Conservation (phyloP, 176 grass and related monocot genomes). For the Elaeis guineensis region DNA sequence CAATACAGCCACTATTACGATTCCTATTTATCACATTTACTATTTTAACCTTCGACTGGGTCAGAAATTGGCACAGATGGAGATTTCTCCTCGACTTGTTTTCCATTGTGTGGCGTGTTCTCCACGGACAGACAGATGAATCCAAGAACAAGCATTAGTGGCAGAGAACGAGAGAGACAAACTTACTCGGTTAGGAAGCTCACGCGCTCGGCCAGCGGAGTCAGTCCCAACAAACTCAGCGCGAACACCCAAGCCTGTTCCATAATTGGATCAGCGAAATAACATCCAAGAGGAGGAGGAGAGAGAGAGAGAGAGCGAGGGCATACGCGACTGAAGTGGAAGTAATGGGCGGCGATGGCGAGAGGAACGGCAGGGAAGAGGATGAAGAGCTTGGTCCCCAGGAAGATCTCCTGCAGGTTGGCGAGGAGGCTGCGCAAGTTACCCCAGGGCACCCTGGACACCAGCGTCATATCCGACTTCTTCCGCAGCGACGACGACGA, state of each 20-base stretch:
- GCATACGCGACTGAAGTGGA: conserved; percentile 35
- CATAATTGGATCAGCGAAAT: too few relatives aligned
- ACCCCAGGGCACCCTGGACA: conserved; percentile 53
- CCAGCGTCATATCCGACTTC: conserved; percentile 53
- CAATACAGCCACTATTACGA: too few relatives aligned
- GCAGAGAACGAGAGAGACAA: neutral
- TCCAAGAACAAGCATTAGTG: neutral
- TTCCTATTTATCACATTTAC: too few relatives aligned
- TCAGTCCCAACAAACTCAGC: conserved; percentile 60
- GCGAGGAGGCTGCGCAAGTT: conserved; percentile 36
- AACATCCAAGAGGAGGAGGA: too few relatives aligned
- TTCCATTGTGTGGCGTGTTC: too few relatives aligned
- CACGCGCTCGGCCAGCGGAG: conserved; percentile 82
- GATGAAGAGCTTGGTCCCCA: conserved; percentile 82
- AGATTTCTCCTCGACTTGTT: too few relatives aligned
- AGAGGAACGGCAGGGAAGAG: conserved; percentile 70
- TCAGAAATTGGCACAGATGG: too few relatives aligned
- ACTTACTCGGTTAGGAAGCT: conserved; percentile 98
- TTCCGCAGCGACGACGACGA: conserved; percentile 76
- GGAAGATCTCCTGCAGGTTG: conserved; percentile 81
- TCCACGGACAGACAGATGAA: too few relatives aligned
- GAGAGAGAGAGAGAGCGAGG: neutral
- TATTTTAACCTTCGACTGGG: too few relatives aligned
- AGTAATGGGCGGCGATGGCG: conserved; percentile 50
- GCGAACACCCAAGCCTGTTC: conserved; percentile 79